phyloP scores from a whole-genome alignment of 2,329 filamentous ascomycete genomes.

The Bipolaris oryzae region DNA sequence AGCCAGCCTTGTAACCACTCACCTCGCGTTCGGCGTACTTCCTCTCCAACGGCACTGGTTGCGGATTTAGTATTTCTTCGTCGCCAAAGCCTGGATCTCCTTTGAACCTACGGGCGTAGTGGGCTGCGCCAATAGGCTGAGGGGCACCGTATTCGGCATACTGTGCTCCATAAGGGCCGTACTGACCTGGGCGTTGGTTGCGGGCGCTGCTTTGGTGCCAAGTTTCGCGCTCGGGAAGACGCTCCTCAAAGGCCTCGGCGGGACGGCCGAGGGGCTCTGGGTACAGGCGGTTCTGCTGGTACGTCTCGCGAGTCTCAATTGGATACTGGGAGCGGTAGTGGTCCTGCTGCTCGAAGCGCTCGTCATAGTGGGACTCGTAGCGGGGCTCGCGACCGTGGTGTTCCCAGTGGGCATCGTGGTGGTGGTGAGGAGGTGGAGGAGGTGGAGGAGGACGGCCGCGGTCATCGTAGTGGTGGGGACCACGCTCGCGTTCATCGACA shows the following conservation, averaged over 20 bases:
- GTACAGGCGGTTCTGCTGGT: slow-evolving; percentile 18
- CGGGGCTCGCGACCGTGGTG: slow-evolving; percentile 21
- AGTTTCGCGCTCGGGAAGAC: slow-evolving; percentile 43
- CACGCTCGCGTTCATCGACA: slow-evolving; percentile 28
- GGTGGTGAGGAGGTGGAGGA: neutral
- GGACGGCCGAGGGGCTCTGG: slow-evolving; percentile 38
- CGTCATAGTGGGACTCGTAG: slow-evolving; percentile 26
- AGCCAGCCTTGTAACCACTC: slow-evolving; percentile 23
- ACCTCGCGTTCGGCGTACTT: slow-evolving; percentile 43
- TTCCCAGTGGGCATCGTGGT: slow-evolving; percentile 30
- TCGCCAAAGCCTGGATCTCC: slow-evolving; percentile 48
- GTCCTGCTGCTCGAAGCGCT: slow-evolving; percentile 31
- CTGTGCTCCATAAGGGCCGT: slow-evolving; percentile 28
- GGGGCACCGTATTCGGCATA: slow-evolving; percentile 43
- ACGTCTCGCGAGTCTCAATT: slow-evolving; percentile 18
- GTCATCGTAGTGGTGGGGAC: slow-evolving; percentile 33
- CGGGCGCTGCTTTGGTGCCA: slow-evolving; percentile 40
- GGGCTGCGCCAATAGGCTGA: slow-evolving; percentile 36
- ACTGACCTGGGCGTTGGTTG: slow-evolving; percentile 18
- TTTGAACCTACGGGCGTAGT: slow-evolving; percentile 42
- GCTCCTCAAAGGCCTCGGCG: slow-evolving; percentile 45
- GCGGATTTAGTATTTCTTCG: slow-evolving; percentile 45
- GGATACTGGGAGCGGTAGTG: slow-evolving; percentile 28
- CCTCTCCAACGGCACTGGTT: slow-evolving; percentile 42
- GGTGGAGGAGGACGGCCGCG: slow-evolving; percentile 18